These are phyloP conservation scores for Aspergillus udagawae DNA, from an alignment of 2,329 filamentous ascomycete genomes.

Conservation along the genomic window DNA sequence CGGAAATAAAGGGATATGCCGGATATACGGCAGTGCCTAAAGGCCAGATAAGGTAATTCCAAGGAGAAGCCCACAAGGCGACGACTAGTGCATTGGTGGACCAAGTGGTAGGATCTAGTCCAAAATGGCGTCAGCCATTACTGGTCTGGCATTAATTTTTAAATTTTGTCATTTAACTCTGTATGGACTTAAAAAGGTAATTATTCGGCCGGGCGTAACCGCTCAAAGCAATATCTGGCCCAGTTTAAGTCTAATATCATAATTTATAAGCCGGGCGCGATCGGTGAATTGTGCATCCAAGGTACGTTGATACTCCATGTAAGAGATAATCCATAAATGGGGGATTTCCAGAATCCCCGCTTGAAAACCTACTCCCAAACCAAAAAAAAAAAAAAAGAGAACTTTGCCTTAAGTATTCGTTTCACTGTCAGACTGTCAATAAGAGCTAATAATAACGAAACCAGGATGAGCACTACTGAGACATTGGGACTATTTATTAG, in stretches of 20 bases:
- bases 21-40: background rate
- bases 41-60: background rate
- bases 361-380: background rate
- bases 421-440: background rate
- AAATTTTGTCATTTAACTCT: background rate
- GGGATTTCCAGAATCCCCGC: background rate
- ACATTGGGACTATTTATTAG: background rate
- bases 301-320: background rate
- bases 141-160: background rate
- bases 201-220: slow-evolving; percentile 14
- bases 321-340: background rate
- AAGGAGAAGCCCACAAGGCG: background rate
- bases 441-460: background rate
- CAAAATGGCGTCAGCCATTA: slow-evolving; percentile 3
- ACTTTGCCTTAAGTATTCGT: background rate
- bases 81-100: background rate
- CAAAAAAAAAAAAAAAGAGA: background rate
- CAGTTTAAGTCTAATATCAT: slow-evolving; percentile 8
- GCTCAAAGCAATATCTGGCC: slow-evolving; percentile 9
- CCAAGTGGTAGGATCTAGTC: background rate
- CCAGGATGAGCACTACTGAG: background rate
- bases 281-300: background rate
- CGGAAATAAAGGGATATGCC: background rate
- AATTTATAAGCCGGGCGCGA: background rate
- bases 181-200: background rate